Conservation (phyloP, 202 grass and related monocot genomes). For the Musa balbisiana region DNA sequence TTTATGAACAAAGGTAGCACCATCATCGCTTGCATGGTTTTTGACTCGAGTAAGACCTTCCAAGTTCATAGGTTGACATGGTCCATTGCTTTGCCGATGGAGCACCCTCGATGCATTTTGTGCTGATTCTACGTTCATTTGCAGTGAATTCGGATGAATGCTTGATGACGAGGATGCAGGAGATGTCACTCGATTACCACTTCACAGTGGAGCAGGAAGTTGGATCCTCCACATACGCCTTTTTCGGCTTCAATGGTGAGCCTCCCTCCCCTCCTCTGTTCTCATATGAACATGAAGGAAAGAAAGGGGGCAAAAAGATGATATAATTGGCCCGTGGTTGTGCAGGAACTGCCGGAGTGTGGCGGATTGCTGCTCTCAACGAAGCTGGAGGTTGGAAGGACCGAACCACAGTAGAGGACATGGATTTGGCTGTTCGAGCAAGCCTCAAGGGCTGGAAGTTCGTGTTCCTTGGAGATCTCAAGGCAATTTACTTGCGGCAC, state of each 20-base stretch:
- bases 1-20: too few relatives aligned
- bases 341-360: conserved; percentile 13
- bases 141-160: conserved; percentile 15
- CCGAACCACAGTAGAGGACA: conserved; percentile 18
- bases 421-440: conserved; percentile 21
- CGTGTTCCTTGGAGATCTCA: conserved; percentile 14
- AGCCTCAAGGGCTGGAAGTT: conserved; percentile 22
- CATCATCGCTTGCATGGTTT: too few relatives aligned
- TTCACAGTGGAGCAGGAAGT: conserved; percentile 20
- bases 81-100: too few relatives aligned
- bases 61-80: too few relatives aligned
- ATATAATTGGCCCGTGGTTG: too few relatives aligned
- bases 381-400: conserved; percentile 24
- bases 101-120: too few relatives aligned
- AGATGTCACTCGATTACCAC: conserved; percentile 21
- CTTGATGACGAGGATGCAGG: conserved; percentile 24
- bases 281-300: too few relatives aligned
- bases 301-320: too few relatives aligned
- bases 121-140: too few relatives aligned
- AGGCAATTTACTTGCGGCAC: background rate
- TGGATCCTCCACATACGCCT: conserved; percentile 11
- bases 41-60: too few relatives aligned
- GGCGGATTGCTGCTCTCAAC: conserved; percentile 9
- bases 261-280: background rate
- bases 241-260: conserved; percentile 22